These are phyloP conservation scores for Tremella yokohamensis DNA, from an alignment of 768 basidiomycete species.

Conservation along the genomic window DNA sequence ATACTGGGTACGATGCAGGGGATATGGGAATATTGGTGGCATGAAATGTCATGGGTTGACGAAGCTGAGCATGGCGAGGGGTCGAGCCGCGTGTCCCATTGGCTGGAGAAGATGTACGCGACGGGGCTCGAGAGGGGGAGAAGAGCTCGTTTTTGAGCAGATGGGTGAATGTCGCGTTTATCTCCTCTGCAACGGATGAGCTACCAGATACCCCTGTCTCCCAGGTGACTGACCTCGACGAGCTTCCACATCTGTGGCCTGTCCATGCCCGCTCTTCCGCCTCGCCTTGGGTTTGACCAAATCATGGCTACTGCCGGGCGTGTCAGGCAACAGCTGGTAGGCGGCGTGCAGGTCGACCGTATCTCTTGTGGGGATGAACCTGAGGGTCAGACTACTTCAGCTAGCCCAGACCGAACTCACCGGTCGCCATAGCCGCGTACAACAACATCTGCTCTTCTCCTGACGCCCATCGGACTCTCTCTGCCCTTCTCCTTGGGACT, in stretches of 20 bases:
- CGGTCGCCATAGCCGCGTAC: constrained; percentile 50
- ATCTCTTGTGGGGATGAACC: constrained; percentile 65
- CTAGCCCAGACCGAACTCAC: constrained; percentile 28
- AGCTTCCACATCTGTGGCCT: constrained; percentile 55
- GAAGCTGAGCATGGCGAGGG: constrained; percentile 28
- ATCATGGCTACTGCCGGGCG: constrained; percentile 34
- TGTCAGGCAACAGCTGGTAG: constrained; percentile 61
- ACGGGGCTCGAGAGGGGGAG: constrained; percentile 31
- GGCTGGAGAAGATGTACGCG: constrained; percentile 23
- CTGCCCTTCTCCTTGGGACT: constrained; percentile 7
- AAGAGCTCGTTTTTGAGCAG: constrained; percentile 55
- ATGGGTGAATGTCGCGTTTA: constrained; percentile 53
- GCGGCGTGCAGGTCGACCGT: constrained; percentile 62
- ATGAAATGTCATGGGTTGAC: constrained; percentile 56
- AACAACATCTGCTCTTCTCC: constrained; percentile 32
- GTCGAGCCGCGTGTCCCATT: constrained; percentile 15
- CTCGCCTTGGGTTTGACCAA: constrained; percentile 61
- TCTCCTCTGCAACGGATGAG: constrained; percentile 50
- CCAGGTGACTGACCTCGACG: constrained; percentile 15
- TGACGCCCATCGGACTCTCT: constrained; percentile 17
- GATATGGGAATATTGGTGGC: constrained; percentile 72
- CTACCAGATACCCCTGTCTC: neutral
- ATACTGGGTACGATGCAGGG: constrained; percentile 65
- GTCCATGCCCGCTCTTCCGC: constrained; percentile 68
- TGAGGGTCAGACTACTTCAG: constrained; percentile 28